Conservation (phyloP, 164 flowering plant species). For the Platanus orientalis region DNA sequence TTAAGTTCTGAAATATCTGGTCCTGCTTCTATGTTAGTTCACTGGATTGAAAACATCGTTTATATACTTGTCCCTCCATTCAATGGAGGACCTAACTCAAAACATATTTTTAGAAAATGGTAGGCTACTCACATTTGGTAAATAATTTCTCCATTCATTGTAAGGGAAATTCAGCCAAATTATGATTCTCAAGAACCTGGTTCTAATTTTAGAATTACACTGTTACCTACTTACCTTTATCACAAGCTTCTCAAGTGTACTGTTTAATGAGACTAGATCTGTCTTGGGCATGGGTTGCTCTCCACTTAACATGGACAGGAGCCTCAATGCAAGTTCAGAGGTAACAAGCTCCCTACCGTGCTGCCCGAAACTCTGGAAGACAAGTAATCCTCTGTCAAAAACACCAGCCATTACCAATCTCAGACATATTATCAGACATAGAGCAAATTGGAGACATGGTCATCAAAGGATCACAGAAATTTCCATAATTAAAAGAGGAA, state of each 20-base stretch:
- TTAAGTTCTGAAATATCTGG: too few species aligned
- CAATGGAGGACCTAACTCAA: too few species aligned
- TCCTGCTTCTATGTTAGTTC: too few species aligned
- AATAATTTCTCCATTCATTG: background rate
- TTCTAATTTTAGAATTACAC: background rate
- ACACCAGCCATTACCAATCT: slow-evolving; percentile 66
- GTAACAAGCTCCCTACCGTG: slow-evolving; percentile 98
- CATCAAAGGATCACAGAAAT: background rate
- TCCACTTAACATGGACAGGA: slow-evolving; percentile 69
- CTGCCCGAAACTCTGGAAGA: slow-evolving; percentile 99
- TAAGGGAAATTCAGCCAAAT: background rate
- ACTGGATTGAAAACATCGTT: too few species aligned
- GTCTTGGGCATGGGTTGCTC: slow-evolving; percentile 54
- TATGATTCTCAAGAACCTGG: background rate
- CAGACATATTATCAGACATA: slow-evolving; percentile 34
- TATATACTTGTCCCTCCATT: too few species aligned
- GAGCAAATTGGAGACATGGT: slow-evolving; percentile 3
- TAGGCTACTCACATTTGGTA: background rate
- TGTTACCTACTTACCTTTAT: slow-evolving; percentile 52
- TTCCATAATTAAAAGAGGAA: background rate
- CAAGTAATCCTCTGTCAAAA: slow-evolving; percentile 99
- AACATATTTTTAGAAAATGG: too few species aligned
- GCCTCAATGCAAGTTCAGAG: slow-evolving; percentile 81
- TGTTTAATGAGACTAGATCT: slow-evolving; percentile 40
- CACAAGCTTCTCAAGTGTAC: slow-evolving; percentile 60